Evolutionary conservation across 768 basidiomycete species (phyloP).

Genomic region (Postia placenta): DNA sequence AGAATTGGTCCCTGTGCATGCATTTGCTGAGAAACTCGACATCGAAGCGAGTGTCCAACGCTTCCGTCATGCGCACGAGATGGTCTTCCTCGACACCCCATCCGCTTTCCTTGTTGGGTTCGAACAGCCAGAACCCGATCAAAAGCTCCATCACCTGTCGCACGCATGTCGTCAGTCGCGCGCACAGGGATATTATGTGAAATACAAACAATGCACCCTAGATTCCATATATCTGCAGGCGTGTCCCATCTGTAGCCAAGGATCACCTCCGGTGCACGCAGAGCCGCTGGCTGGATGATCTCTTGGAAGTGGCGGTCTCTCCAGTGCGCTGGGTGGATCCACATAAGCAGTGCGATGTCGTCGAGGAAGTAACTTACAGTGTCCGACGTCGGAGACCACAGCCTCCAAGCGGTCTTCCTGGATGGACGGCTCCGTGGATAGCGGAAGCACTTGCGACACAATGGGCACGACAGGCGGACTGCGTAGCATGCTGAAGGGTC

Average conservation of each 20-base stretch:
- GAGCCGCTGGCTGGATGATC: slow-evolving; percentile 4
- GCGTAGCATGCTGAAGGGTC: not conserved
- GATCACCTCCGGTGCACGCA: slow-evolving; percentile 2
- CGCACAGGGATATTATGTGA: not conserved
- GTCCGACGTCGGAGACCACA: slow-evolving; percentile 3
- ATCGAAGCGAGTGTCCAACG: not conserved
- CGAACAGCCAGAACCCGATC: slow-evolving; percentile 5
- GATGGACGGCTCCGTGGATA: slow-evolving; percentile 1
- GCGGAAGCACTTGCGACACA: not conserved
- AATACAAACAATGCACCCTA: slow-evolving; percentile 1
- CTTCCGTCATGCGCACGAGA: slow-evolving; percentile 4
- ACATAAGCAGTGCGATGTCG: not conserved
- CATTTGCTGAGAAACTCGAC: not conserved
- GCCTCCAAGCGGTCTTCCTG: slow-evolving; percentile 1
- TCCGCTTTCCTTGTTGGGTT: not conserved
- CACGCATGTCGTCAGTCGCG: not conserved
- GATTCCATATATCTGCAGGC: not conserved
- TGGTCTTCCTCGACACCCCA: slow-evolving; percentile 2
- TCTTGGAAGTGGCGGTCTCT: slow-evolving; percentile 1
- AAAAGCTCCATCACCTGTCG: not conserved
- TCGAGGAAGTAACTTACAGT: not conserved
- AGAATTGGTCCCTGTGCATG: not conserved
- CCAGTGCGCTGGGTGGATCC: not conserved
- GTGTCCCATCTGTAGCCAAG: slow-evolving; percentile 1
- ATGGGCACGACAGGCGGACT: not conserved